Evolutionary conservation across 352 stramenopile genomes (phyloP), one percentile per base, ranked within the genome.

Genomic region (Elongisporangium senticosum): DNA sequence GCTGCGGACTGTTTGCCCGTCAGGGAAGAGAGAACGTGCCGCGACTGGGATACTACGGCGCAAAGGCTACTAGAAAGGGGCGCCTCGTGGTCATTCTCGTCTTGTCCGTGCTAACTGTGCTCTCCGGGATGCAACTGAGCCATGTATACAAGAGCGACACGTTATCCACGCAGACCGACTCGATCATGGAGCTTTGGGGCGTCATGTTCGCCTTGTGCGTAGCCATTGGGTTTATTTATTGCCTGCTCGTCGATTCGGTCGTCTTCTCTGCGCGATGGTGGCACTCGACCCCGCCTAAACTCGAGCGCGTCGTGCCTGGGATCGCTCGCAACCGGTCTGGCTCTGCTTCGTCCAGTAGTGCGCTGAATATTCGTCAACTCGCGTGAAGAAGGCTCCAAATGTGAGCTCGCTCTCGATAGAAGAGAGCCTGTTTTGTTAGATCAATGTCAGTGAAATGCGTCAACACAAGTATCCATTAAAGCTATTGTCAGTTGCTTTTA

Each of bases 191-290:
- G 58, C 64, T 86, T 33, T 88, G 78, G 75, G 53, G 71, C 26
- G 68, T 77, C 13, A 72, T 64, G 56, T 83, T 76, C 24, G 64
- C 61, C n/a, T 66, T 84, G n/a, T 66, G 71, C n/a, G 33, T 72
- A 24, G 64, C 66, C 13, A 24, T 83, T 14, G 78, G 74, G 19
- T 49, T 88, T 43, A 69, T 79, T 23, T 80, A 75, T 54, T 76
- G 62, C 62, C 71, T 73, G 4, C 14, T 71, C 7, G 43, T 83
- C 28, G 72, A 69, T 39, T 65, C 75, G 39, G 57, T 69, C 23
- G 22, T 85, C 14, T 88, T 88, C 49, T 69, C 51, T 2, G 24
- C 73, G 48, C 74, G 78, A 21, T 88, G 75, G 78, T 65, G 63
- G 55, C 53, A 60, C 57, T 49, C 67, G 52, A 20, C 21, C 5